Base-by-base conservation (phyloP, 768 basidiomycete genomes). In the Boletus rubescentipes region DNA sequence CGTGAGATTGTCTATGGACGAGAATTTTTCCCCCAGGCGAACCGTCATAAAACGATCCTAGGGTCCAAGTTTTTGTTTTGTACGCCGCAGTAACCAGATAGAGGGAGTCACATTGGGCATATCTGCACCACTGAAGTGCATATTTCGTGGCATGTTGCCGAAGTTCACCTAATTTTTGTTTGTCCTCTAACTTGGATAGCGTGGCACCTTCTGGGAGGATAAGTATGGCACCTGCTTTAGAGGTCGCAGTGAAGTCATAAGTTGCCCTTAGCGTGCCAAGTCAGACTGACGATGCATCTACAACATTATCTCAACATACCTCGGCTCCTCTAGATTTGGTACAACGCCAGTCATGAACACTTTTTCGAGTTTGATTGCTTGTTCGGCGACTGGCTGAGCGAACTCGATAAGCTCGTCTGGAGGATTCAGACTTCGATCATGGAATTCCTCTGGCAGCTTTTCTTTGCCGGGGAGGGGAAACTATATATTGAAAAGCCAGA, bases 401-500 rank as follows among this genome's bases (percentile, higher is more conserved):
- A 39, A 21, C 5, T 29, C 7, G 39, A 49, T 32, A 15, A 23
- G 21, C 6, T 23, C 2, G 15, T 42, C 21, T 34, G 21, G 16
- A 41, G 49, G 49, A 38, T 0, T 7, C 38, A 30, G 4, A 18
- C 8, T 18, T 2, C n/a, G 5, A 20, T 36, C 12, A n/a, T 18
- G 30, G 65, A 47, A 11, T 0, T 51, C 43, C 38, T 39, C 20
- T 1, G 38, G 38, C 2, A 39, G 38, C 12, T 18, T 37, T 9
- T 18, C 36, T 14, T 5, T n/a, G 32, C 72, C 56, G 39, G 55
- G 52, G n/a, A 57, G 49, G 44, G 68, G 60, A 16, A 67, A 53
- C 6, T 16, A 6, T 6, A 73, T 67, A 32, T 72, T 73, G 58
- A 72, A 74, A 1, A 72, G 59, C 52, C 67, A 67, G 31, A 61